phyloP scores from a whole-genome alignment of 2,329 filamentous ascomycete genomes.

The Gyromitra esculenta region DNA sequence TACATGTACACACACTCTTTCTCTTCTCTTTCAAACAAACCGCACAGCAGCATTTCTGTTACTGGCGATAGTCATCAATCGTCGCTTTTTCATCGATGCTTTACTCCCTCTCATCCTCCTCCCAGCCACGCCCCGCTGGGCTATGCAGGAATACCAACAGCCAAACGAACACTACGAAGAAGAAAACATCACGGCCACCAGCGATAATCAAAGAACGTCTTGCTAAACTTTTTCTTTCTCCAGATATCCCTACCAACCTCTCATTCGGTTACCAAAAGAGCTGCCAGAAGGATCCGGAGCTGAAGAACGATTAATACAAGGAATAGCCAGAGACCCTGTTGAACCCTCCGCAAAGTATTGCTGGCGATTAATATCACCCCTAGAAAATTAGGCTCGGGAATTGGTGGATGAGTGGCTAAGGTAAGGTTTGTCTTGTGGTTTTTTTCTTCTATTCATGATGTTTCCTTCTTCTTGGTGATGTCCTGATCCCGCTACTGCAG shows the following conservation, averaged over 20 bases:
- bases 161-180: not conserved
- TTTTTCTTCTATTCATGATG: not conserved
- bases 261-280: not conserved
- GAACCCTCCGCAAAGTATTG: not conserved
- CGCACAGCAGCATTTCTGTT: too few species aligned
- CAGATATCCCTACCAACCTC: not conserved
- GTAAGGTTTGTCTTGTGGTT: not conserved
- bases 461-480: slow-evolving; percentile 1
- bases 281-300: not conserved
- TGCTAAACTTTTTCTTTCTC: not conserved
- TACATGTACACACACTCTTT: too few species aligned
- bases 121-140: not conserved
- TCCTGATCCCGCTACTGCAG: too few species aligned
- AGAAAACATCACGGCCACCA: not conserved
- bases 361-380: not conserved
- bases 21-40: not conserved
- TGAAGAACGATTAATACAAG: not conserved
- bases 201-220: not conserved
- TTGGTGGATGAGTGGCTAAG: not conserved
- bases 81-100: not conserved
- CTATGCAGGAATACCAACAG: not conserved
- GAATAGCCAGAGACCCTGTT: not conserved
- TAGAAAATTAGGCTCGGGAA: not conserved
- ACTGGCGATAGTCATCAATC: not conserved
- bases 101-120: not conserved